Evolutionary conservation across 306 rosid genomes (phyloP).

Genomic region (Fragaria vesca): DNA sequence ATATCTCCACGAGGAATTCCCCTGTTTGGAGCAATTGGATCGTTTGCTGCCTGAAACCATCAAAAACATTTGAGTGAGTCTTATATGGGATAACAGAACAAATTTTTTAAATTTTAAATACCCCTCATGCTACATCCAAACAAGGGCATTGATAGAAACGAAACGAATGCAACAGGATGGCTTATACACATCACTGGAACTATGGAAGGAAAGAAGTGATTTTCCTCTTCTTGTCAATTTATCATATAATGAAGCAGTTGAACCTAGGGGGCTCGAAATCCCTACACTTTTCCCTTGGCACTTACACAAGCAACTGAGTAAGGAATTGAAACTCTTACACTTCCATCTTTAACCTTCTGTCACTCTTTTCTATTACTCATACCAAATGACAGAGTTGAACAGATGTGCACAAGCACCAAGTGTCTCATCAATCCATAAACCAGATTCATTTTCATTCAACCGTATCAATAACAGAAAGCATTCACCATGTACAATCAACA

Average conservation of each 20-base stretch:
- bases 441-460: neutral
- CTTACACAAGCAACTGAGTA: neutral
- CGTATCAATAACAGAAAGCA: neutral
- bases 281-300: neutral
- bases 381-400: neutral
- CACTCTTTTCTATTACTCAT: neutral
- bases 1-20: slow-evolving; percentile 91
- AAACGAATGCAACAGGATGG: neutral
- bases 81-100: neutral
- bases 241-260: neutral
- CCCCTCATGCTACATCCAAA: neutral
- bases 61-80: slow-evolving; percentile 22
- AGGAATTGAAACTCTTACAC: neutral
- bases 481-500: neutral
- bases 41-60: slow-evolving; percentile 76
- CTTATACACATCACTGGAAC: neutral
- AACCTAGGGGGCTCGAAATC: neutral
- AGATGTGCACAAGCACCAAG: neutral
- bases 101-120: neutral
- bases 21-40: slow-evolving; percentile 86
- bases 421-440: neutral
- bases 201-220: neutral
- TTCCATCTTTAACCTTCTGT: neutral
- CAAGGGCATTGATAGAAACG: neutral
- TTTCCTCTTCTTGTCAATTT: neutral